Conservation (phyloP, 164 flowering plant species). For the Dillenia suffruticosa region DNA sequence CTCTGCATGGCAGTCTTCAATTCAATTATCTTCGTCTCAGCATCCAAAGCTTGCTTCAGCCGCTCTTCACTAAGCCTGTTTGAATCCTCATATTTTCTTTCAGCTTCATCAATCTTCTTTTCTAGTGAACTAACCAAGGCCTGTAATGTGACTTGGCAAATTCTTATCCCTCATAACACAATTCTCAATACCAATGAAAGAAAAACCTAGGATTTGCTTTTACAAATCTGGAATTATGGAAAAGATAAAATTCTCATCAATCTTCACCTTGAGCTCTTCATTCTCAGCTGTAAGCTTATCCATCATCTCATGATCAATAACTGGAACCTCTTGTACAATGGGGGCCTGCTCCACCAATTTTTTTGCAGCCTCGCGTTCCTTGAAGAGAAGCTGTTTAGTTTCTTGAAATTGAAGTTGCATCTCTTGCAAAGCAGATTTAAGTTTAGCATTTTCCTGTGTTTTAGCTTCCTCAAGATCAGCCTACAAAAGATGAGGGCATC, state of each 20-base stretch:
- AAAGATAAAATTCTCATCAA: conserved; percentile 2
- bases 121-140: conserved; percentile 73
- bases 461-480: conserved; percentile 88
- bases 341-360: conserved; percentile 40
- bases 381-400: conserved; percentile 57
- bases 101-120: conserved; percentile 85
- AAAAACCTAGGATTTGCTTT: not conserved
- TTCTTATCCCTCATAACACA: no score
- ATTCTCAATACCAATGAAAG: not conserved
- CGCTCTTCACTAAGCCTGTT: conserved; percentile 84
- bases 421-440: conserved; percentile 76
- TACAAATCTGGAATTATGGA: not conserved
- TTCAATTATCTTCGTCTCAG: conserved; percentile 73
- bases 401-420: conserved; percentile 74
- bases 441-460: conserved; percentile 77
- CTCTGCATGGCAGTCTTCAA: conserved; percentile 82
- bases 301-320: conserved; percentile 56
- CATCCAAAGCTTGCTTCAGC: conserved; percentile 83
- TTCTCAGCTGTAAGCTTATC: conserved; percentile 75
- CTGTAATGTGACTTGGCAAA: conserved; percentile 26
- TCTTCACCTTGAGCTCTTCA: conserved; percentile 74
- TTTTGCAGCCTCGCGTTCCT: conserved; percentile 71
- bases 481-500: conserved; percentile 27
- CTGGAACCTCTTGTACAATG: conserved; percentile 68
- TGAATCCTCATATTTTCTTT: conserved; percentile 77